Base-by-base conservation (phyloP, 2,329 filamentous ascomycete species). In the Byssoonygena ceratinophila region DNA sequence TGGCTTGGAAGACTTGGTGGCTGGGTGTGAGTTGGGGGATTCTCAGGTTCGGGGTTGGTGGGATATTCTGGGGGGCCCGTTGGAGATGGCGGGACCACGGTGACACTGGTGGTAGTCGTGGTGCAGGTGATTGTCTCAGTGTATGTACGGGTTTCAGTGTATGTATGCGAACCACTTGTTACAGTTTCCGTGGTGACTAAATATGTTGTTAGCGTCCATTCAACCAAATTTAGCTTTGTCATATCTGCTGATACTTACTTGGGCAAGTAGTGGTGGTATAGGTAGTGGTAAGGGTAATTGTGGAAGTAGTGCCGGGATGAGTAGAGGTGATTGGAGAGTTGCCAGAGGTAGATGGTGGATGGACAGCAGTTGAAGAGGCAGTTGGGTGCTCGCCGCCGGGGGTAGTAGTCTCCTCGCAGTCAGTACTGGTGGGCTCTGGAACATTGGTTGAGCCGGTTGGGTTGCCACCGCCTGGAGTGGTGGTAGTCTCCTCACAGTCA, bases 191-290 rank as follows among this genome's bases (percentile, higher is more conserved):
- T 61, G 46, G 62, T 59, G 25, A 48, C 54, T 53, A 23, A 11
- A 34, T 44, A n/a, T 3, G 41, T 31, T 46, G 32, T 44, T 36
- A 46, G 36, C 27, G 51, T 32, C 2, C 14, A 41, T 31, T 20
- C 20, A 34, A 40, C 11, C 12, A 41, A 47, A 27, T 37, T 6
- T 22, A 23, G 12, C n/a, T 7, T 1, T 2, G 4, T 11, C n/a
- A 43, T 8, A 22, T n/a, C 7, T 32, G 2, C 9, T 11, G 7
- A 46, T 27, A 57, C 59, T 47, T 60, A 64, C 62, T 56, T 34
- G 64, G 63, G 55, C 63, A 66, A 29, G 61, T 61, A 1, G 62
- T 66, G 1, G 63, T 65, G 2, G 56, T 60, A 36, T 57, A 62
- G 8, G 56, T 59, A 25, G 54, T 58, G n/a, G 54, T 51, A 11